Conservation (phyloP, 129 eudicot species). For the Glebionis coronaria region DNA sequence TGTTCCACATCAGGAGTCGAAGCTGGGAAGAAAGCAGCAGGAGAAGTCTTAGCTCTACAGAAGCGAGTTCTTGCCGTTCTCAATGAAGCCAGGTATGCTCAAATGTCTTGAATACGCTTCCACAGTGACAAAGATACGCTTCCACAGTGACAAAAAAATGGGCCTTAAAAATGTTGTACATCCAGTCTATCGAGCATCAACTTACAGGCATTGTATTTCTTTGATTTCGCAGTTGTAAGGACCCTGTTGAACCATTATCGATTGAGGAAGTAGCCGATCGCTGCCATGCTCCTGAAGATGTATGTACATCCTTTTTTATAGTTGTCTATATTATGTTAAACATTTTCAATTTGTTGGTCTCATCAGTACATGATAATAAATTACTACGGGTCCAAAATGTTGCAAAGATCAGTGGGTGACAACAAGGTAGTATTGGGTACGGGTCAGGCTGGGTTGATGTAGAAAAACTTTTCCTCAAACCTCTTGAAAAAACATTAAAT, state of each 20-base stretch:
- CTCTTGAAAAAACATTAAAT: not conserved
- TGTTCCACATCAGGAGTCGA: constrained; percentile 66
- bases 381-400: not conserved
- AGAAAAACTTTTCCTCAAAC: not conserved
- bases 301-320: constrained; percentile 24
- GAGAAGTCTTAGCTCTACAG: constrained; percentile 94
- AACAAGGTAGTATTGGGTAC: not conserved
- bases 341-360: not conserved
- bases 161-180: not conserved
- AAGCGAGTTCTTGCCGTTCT: constrained; percentile 89
- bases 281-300: constrained; percentile 84
- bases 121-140: not conserved
- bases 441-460: not conserved
- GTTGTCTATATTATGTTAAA: not conserved
- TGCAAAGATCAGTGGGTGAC: not conserved
- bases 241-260: constrained; percentile 91
- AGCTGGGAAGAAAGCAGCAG: constrained; percentile 99
- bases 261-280: constrained; percentile 95
- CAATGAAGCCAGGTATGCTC: constrained; percentile 78
- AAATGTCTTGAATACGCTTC: constrained; percentile 1
- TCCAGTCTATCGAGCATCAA: not conserved
- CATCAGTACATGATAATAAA: not conserved
- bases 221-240: constrained; percentile 68
- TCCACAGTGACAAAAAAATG: too few relatives aligned
- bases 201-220: not conserved